These are phyloP conservation scores for Pseudopithomyces maydicus DNA, from an alignment of 2,329 filamentous ascomycete species.

Conservation along the genomic window DNA sequence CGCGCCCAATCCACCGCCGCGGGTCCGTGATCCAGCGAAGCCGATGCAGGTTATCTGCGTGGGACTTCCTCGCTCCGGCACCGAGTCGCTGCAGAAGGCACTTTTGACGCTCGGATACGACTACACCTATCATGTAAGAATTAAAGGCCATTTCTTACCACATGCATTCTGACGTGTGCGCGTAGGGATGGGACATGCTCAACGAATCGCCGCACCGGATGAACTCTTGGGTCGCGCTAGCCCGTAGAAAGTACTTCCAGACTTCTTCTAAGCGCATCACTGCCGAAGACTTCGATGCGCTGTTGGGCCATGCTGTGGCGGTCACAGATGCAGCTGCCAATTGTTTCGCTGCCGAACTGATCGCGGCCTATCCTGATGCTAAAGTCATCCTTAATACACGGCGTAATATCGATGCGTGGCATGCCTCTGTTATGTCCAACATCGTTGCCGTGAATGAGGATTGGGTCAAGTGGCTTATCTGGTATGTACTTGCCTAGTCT, in stretches of 20 bases:
- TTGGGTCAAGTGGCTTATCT: slow-evolving; percentile 10
- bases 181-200: slow-evolving; percentile 10
- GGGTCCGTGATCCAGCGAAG: slow-evolving; percentile 1
- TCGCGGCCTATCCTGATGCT: slow-evolving; percentile 55
- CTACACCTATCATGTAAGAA: slow-evolving; percentile 9
- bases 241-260: slow-evolving; percentile 5
- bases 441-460: slow-evolving; percentile 10
- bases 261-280: neutral
- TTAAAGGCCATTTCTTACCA: too few species aligned
- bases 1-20: slow-evolving; percentile 7
- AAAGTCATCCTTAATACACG: slow-evolving; percentile 45
- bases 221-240: slow-evolving; percentile 8
- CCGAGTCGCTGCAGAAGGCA: slow-evolving; percentile 8
- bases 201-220: slow-evolving; percentile 10
- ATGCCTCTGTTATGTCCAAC: slow-evolving; percentile 6
- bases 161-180: neutral
- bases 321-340: slow-evolving; percentile 19
- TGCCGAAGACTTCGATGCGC: slow-evolving; percentile 46
- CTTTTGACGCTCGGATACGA: slow-evolving; percentile 9
- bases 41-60: slow-evolving; percentile 12
- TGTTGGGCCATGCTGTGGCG: slow-evolving; percentile 48
- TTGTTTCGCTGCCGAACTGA: slow-evolving; percentile 41
- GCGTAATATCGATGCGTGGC: slow-evolving; percentile 4
- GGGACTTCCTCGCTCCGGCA: slow-evolving; percentile 8
- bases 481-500: neutral